A percentile compares a stretch with the other conserved stretches of the same genome.
Evolutionary conservation across 768 basidiomycete genomes (phyloP).

Genomic region (Epithele typhae): DNA sequence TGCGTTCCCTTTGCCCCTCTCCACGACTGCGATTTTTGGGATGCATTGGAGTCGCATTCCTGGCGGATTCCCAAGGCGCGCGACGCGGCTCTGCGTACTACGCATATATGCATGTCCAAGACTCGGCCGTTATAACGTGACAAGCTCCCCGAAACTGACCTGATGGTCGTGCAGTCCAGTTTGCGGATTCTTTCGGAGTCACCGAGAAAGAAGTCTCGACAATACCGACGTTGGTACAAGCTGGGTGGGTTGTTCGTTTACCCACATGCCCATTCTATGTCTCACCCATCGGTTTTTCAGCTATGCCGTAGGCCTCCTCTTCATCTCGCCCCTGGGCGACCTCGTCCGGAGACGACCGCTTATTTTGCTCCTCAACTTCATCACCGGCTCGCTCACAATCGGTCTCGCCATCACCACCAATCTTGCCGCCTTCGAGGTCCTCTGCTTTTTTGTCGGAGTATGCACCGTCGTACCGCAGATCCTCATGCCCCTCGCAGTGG

Average conservation of each 20-base stretch:
- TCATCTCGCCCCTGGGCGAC: constrained; percentile 82
- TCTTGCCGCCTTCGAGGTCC: constrained; percentile 55
- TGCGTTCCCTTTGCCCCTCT: too few relatives aligned
- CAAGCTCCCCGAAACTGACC: too few relatives aligned
- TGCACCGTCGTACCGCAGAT: constrained; percentile 75
- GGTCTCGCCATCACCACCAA: constrained; percentile 62
- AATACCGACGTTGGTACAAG: constrained; percentile 64
- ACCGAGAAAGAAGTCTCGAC: constrained; percentile 37
- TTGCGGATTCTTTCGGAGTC: constrained; percentile 32
- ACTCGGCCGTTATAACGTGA: too few relatives aligned
- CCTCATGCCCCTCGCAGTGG: constrained; percentile 70
- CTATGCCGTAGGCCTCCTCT: constrained; percentile 33
- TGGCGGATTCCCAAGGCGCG: background rate
- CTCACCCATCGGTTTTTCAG: too few relatives aligned
- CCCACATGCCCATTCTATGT: too few relatives aligned
- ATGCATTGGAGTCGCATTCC: too few relatives aligned
- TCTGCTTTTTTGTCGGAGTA: constrained; percentile 70
- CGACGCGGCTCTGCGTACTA: too few relatives aligned
- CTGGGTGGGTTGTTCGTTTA: too few relatives aligned
- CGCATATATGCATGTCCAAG: too few relatives aligned
- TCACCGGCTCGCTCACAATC: constrained; percentile 59
- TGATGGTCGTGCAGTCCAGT: constrained; percentile 17
- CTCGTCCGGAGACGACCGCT: constrained; percentile 73
- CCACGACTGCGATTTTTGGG: too few relatives aligned
- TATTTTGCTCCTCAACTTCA: constrained; percentile 50